Conservation (phyloP, 164 flowering plant species). For the Vitis amurensis region DNA sequence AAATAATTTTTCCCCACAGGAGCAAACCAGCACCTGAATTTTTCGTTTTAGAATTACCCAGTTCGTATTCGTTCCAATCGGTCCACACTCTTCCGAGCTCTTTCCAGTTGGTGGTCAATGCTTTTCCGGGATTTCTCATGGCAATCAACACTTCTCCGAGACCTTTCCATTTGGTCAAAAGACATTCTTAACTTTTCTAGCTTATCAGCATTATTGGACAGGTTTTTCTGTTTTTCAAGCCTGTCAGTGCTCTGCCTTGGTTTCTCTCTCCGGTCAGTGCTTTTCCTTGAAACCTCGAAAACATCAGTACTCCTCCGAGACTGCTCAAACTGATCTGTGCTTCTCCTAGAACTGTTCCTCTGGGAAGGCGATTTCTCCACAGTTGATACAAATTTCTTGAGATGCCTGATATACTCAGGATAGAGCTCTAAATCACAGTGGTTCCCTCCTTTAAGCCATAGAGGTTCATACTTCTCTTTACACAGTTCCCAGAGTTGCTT, state of each 20-base stretch:
- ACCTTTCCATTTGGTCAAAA: constrained; percentile 65
- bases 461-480: constrained; percentile 85
- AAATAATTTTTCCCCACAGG: constrained; percentile 21
- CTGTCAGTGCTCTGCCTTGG: constrained; percentile 73
- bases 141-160: constrained; percentile 79
- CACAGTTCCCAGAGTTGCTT: constrained; percentile 93
- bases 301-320: constrained; percentile 68
- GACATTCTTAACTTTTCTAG: constrained; percentile 59
- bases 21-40: constrained; percentile 27
- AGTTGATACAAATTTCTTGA: constrained; percentile 71
- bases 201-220: constrained; percentile 38
- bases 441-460: constrained; percentile 90
- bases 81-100: constrained; percentile 80
- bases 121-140: constrained; percentile 68
- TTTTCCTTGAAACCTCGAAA: constrained; percentile 66
- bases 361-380: constrained; percentile 80
- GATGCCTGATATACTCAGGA: constrained; percentile 85
- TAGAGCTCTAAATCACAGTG: constrained; percentile 85
- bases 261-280: constrained; percentile 78
- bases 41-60: constrained; percentile 41
- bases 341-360: constrained; percentile 50
- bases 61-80: constrained; percentile 73
- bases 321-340: constrained; percentile 61
- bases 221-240: constrained; percentile 46
- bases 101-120: constrained; percentile 67